These are phyloP conservation scores for Cladorrhinum samala DNA, from an alignment of 495 filamentous ascomycete genomes.

Conservation along the genomic window DNA sequence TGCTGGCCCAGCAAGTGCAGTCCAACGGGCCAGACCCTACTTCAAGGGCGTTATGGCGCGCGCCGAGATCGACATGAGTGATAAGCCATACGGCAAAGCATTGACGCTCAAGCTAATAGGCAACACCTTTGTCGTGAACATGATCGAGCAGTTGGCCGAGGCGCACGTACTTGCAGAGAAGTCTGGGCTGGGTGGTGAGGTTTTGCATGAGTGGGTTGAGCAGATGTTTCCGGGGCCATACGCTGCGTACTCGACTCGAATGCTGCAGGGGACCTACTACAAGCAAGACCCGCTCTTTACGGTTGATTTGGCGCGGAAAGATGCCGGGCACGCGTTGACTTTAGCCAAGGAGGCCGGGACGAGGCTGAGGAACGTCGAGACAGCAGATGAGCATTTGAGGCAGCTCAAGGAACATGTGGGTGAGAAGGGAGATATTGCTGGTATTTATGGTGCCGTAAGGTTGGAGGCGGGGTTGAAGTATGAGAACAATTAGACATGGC, in stretches of 20 bases:
- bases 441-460: slow-evolving; percentile 73
- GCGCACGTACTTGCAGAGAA: slow-evolving; percentile 74
- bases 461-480: slow-evolving; percentile 64
- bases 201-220: slow-evolving; percentile 63
- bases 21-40: slow-evolving; percentile 64
- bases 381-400: slow-evolving; percentile 58
- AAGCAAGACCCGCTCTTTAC: slow-evolving; percentile 67
- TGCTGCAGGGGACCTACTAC: slow-evolving; percentile 69
- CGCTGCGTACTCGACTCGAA: slow-evolving; percentile 64
- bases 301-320: slow-evolving; percentile 83
- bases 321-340: slow-evolving; percentile 66
- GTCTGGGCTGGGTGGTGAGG: slow-evolving; percentile 63
- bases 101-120: slow-evolving; percentile 73
- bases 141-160: slow-evolving; percentile 73
- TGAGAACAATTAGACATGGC: slow-evolving; percentile 42
- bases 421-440: slow-evolving; percentile 73
- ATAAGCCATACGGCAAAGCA: slow-evolving; percentile 52
- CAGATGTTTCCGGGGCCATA: slow-evolving; percentile 58
- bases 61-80: slow-evolving; percentile 63
- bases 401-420: slow-evolving; percentile 67
- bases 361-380: slow-evolving; percentile 57
- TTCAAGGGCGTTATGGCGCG: slow-evolving; percentile 71
- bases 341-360: slow-evolving; percentile 59
- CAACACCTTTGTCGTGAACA: slow-evolving; percentile 81
- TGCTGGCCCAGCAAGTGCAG: slow-evolving; percentile 55